Base-by-base conservation (phyloP, 2,329 filamentous ascomycete genomes). In the Diplodia scrobiculata region DNA sequence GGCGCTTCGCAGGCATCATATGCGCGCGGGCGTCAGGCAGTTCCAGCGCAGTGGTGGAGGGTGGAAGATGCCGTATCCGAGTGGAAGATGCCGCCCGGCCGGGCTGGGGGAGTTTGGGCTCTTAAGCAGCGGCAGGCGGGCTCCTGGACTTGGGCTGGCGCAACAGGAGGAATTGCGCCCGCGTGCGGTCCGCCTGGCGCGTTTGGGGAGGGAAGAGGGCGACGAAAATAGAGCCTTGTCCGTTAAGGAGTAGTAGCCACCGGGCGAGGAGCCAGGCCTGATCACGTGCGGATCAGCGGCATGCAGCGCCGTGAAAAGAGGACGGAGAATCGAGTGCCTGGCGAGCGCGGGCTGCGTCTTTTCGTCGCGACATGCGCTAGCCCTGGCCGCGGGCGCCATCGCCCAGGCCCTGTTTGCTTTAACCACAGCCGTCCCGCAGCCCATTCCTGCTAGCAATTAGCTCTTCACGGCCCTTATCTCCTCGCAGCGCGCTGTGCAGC, bases 1-100 rank as follows among this genome's bases (percentile, higher is more conserved):
- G 62, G 19, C 66, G 66, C 63, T 67, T 65, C 52, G 66, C 58
- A 65, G 51, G 60, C 66, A 64, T 65, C 60, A 64, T 67, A 55
- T 53, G 65, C 58, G 65, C 65, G 65, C 58, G 52, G 38, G 59
- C 55, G 65, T 67, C 55, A 60, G 65, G 52, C 63, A 55, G 53
- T 65, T 54, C 52, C 63, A 65, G 51, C 51, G 63, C 64, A 59
- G 64, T 66, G 64, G 64, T 52, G 65, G 50, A 55, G 51, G 55
- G 27, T 63, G 65, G 65, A 66, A 63, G 65, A 66, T 66, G 65
- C 65, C 65, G 65, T 55, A 59, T 45, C 53, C 53, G 54, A 60
- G 53, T 66, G 64, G 64, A 60, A 66, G 54, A 66, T 66, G 64
- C 64, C 64, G 64, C 54, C 45, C 53, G 47, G 64, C 53, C 47